Base-by-base conservation (phyloP, 176 grass and related monocot genomes). In the Pharus latifolius region DNA sequence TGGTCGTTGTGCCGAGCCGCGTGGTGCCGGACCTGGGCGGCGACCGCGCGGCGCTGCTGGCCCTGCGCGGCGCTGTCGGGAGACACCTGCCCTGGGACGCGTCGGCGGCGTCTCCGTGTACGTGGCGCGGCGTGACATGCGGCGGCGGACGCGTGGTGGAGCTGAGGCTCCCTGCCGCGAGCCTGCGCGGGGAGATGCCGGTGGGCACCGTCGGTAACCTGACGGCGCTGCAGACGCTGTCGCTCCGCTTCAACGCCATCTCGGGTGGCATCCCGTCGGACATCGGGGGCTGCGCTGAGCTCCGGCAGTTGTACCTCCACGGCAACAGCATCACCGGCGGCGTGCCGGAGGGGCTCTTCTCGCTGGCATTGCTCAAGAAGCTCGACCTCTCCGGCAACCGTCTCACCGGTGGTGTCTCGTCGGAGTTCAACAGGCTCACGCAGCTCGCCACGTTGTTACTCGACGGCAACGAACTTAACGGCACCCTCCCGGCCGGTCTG, bases 131-230 rank as follows among this genome's bases (percentile, higher is more conserved):
- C 19, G 76, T 97, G 53, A 6, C 0, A 10, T 97, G 93, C 32
- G 2, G 41, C 31, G 53, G 57, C 29, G 27, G 43, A 50, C 92
- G 88, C 42, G 86, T 97, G 29, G 62, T 56, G 2, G 55, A 65
- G 60, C 65, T 97, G 17, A 80, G 76, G 16, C 74, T 97, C 0
- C 83, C 87, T 4, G 89, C 50, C 3, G 67, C 76, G 29, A 12
- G 50, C 1, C 82, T 97, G 4, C 0, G 1, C 1, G 86, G 89
- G 1, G 4, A 42, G 58, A 67, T 97, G 2, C 93, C 93, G 1
- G 20, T 5, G 1, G 83, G 74, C 16, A 80, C 88, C 12, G n/a
- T 97, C 4, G 93, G 89, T 3, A 97, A 90, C 65, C 93, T 97
- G 16, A 97, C 93, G 11, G 86, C 83, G 6, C 83, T 97, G 45